A percentile compares a stretch with the other conserved stretches of the same genome.
Conservation (phyloP, 305 asterid genomes). For the Fraxinus floribunda region DNA sequence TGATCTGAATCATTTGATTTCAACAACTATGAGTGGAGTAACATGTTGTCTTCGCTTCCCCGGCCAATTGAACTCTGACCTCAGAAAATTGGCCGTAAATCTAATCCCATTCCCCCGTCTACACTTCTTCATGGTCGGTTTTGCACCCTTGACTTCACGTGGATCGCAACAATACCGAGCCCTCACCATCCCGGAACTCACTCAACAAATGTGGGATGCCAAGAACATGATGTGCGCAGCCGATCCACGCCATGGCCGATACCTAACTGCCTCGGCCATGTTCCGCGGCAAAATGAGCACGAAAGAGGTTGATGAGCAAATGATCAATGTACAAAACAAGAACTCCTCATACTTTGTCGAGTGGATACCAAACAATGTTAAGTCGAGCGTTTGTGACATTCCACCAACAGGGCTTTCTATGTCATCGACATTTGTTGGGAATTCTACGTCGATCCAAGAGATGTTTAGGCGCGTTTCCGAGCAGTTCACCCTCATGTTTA, state of each 20-base stretch:
- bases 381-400: slow-evolving; percentile 51
- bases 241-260: slow-evolving; percentile 42
- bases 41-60: slow-evolving; percentile 50
- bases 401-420: slow-evolving; percentile 48
- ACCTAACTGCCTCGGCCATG: slow-evolving; percentile 44
- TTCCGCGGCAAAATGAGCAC: slow-evolving; percentile 45
- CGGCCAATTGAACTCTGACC: slow-evolving; percentile 50
- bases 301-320: slow-evolving; percentile 45
- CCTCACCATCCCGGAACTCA: slow-evolving; percentile 48
- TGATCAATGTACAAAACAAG: slow-evolving; percentile 52
- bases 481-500: slow-evolving; percentile 46
- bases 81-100: slow-evolving; percentile 47
- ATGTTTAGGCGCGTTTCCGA: slow-evolving; percentile 41
- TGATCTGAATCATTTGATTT: slow-evolving; percentile 47
- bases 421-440: slow-evolving; percentile 52
- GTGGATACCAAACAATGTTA: slow-evolving; percentile 52
- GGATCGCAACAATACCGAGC: slow-evolving; percentile 53
- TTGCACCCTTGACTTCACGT: slow-evolving; percentile 41
- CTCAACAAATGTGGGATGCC: slow-evolving; percentile 54
- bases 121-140: slow-evolving; percentile 48
- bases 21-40: slow-evolving; percentile 53
- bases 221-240: slow-evolving; percentile 48
- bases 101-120: slow-evolving; percentile 50
- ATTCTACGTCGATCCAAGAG: slow-evolving; percentile 44
- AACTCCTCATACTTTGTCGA: slow-evolving; percentile 49